phyloP scores from a whole-genome alignment of 2,329 filamentous ascomycete genomes.

The Aspergillus glaucus region DNA sequence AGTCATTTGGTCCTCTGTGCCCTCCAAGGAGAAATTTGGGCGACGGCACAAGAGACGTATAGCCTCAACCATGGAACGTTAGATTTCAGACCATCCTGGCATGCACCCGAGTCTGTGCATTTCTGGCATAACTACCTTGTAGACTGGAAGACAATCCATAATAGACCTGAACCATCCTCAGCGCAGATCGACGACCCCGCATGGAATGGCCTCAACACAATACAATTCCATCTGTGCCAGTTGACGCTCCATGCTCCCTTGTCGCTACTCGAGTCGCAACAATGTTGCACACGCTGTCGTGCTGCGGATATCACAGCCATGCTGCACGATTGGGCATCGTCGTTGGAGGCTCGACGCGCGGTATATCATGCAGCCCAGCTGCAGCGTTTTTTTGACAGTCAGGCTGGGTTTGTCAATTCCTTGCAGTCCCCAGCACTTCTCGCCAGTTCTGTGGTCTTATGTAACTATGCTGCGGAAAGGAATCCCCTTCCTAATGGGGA shows the following conservation, averaged over 20 bases:
- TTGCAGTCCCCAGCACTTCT: background rate
- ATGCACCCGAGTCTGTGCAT: background rate
- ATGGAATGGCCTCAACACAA: background rate
- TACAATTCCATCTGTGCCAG: background rate
- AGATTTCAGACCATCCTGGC: background rate
- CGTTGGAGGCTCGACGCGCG: background rate
- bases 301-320: background rate
- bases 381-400: background rate
- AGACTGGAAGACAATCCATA: background rate
- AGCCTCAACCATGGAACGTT: background rate
- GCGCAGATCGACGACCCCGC: background rate
- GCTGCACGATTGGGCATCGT: background rate
- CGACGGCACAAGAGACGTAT: background rate
- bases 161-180: background rate
- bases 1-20: background rate
- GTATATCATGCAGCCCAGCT: background rate
- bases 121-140: background rate
- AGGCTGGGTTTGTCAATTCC: background rate
- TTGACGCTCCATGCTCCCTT: background rate
- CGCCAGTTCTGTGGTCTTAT: background rate
- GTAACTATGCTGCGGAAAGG: background rate
- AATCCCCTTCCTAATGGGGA: background rate
- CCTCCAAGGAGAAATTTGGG: background rate
- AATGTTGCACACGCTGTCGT: conserved; percentile 17
- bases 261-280: background rate